phyloP scores from a whole-genome alignment of 257 asterid genomes.

The Solanum pinnatisectum region DNA sequence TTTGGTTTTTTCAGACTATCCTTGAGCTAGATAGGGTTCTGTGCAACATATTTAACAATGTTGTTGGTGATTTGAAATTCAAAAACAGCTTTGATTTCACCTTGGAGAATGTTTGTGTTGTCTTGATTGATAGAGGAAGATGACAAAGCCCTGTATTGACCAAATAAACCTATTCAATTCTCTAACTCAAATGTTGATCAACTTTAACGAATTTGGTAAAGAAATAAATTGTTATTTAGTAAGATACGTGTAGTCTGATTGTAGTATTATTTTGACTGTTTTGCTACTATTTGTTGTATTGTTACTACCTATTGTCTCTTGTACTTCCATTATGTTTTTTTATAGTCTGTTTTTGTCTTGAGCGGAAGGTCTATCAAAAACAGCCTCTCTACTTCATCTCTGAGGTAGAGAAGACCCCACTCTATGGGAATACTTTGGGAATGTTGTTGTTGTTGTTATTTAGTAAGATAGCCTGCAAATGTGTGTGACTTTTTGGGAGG shows the following conservation, averaged over 20 bases:
- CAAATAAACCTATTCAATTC: neutral
- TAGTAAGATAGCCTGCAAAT: neutral
- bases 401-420: neutral
- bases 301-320: neutral
- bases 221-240: neutral
- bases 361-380: neutral
- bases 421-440: no score
- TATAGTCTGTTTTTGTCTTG: neutral
- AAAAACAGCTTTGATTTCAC: neutral
- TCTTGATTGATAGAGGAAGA: neutral
- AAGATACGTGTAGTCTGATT: neutral
- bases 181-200: neutral
- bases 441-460: neutral
- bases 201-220: neutral
- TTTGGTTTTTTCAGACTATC: neutral
- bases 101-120: neutral
- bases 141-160: neutral
- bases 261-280: neutral
- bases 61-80: neutral
- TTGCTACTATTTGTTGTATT: neutral
- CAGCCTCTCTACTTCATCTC: neutral
- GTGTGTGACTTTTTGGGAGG: neutral
- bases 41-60: neutral
- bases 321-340: neutral
- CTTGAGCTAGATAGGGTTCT: neutral